Evolutionary conservation across 2,329 filamentous ascomycete species (phyloP).

Genomic region (Aureobasidium leucospermi): DNA sequence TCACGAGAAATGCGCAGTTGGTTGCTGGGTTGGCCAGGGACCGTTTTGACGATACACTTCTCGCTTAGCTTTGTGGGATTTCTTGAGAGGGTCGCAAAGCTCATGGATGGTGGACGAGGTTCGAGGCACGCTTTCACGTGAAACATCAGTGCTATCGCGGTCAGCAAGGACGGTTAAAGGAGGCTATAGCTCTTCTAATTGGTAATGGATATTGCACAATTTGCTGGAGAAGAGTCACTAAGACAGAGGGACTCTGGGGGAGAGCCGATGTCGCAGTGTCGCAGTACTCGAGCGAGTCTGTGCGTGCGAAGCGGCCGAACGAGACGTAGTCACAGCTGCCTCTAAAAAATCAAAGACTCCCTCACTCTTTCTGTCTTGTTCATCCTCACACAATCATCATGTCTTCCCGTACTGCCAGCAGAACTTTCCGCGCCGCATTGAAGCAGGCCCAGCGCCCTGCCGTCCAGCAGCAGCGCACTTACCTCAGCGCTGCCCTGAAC

Average conservation of each 20-base stretch:
- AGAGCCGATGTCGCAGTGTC: constrained; percentile 6
- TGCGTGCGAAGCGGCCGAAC: neutral
- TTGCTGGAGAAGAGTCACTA: constrained; percentile 6
- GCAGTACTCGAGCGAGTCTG: neutral
- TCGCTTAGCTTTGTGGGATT: constrained; percentile 13
- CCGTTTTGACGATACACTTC: neutral
- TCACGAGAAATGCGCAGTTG: neutral
- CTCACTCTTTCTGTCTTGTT: neutral
- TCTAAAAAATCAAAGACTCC: constrained; percentile 10
- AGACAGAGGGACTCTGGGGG: neutral
- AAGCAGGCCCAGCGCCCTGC: constrained; percentile 46
- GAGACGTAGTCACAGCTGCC: constrained; percentile 7
- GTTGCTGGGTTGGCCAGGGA: neutral
- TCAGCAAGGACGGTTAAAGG: neutral
- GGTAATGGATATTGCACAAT: constrained; percentile 12
- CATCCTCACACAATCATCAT: constrained; percentile 41
- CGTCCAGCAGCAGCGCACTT: constrained; percentile 48
- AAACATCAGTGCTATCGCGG: neutral
- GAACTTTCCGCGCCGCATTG: constrained; percentile 51
- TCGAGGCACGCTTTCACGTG: neutral
- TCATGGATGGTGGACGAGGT: neutral
- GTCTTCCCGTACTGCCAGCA: constrained; percentile 67
- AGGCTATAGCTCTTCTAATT: neutral
- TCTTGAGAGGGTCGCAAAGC: neutral
- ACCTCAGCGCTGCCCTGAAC: constrained; percentile 50